These are phyloP conservation scores for Cyclotella kingstonii DNA, from an alignment of 108 stramenopile genomes.

Conservation along the genomic window DNA sequence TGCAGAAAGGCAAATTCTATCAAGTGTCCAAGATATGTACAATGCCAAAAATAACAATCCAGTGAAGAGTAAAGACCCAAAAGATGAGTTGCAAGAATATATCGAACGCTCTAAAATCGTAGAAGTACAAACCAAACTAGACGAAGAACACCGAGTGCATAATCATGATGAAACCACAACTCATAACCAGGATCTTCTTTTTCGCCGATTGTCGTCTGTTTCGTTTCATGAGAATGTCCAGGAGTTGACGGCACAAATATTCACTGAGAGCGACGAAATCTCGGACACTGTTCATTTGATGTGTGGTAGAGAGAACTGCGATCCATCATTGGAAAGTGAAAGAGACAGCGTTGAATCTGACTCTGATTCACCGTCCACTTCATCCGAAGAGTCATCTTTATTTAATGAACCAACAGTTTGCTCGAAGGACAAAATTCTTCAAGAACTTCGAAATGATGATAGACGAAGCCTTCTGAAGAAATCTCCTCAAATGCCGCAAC, in stretches of 20 bases:
- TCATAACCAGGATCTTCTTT: not conserved
- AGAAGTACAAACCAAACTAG: not conserved
- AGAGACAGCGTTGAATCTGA: not conserved
- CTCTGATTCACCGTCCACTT: slow-evolving; percentile 1
- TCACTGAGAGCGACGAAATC: too few species aligned
- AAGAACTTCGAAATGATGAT: not conserved
- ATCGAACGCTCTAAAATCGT: not conserved
- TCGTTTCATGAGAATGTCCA: not conserved
- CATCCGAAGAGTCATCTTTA: slow-evolving; percentile 8
- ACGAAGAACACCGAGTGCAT: not conserved
- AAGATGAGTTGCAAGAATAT: not conserved
- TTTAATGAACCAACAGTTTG: slow-evolving; percentile 7
- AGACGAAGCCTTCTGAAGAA: not conserved
- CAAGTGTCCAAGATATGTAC: too few species aligned
- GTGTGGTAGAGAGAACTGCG: not conserved
- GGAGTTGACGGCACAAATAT: not conserved
- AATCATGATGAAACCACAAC: not conserved
- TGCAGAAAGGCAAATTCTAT: too few species aligned
- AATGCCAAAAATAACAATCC: not conserved
- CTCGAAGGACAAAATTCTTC: not conserved
- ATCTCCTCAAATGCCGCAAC: not conserved
- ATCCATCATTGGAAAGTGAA: not conserved
- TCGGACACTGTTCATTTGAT: slow-evolving; percentile 1
- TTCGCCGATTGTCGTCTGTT: not conserved
- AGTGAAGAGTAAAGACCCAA: not conserved